Conservation (phyloP, 768 basidiomycete species). For the Nidula microcarpa region DNA sequence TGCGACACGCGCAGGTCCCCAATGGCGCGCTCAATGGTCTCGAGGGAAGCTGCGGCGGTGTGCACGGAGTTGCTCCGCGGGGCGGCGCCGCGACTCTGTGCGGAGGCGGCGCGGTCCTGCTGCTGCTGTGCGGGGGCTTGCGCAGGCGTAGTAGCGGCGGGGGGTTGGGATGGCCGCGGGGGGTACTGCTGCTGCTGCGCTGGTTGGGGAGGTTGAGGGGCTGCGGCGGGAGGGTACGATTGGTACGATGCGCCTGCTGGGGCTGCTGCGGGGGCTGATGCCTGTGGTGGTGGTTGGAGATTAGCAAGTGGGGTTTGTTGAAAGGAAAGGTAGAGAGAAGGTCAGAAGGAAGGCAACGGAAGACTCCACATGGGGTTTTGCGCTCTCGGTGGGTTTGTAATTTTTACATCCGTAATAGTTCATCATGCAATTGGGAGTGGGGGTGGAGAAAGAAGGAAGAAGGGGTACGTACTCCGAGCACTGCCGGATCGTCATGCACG, state of each 20-base stretch:
- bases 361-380: slow-evolving; percentile 47
- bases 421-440: slow-evolving; percentile 18
- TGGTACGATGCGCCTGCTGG: slow-evolving; percentile 25
- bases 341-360: slow-evolving; percentile 66
- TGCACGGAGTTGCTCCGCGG: slow-evolving; percentile 50
- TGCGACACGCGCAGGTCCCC: slow-evolving; percentile 45
- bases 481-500: slow-evolving; percentile 82
- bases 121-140: slow-evolving; percentile 7
- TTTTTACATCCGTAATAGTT: slow-evolving; percentile 27
- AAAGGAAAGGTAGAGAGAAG: neutral
- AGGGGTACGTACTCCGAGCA: slow-evolving; percentile 60
- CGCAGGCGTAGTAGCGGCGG: slow-evolving; percentile 11
- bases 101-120: neutral
- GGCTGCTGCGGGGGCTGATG: slow-evolving; percentile 31
- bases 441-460: slow-evolving; percentile 6
- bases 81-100: slow-evolving; percentile 2
- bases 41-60: slow-evolving; percentile 70
- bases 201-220: slow-evolving; percentile 14
- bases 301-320: neutral
- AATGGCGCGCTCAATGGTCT: slow-evolving; percentile 58
- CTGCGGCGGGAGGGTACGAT: slow-evolving; percentile 18
- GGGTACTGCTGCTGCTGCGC: slow-evolving; percentile 11
- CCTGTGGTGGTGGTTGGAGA: neutral
- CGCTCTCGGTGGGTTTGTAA: slow-evolving; percentile 19
- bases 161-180: slow-evolving; percentile 15